Evolutionary conservation across 2,329 filamentous ascomycete genomes (phyloP), one percentile per base, ranked within the genome.

Genomic region (Ophiosphaerella herpotricha): DNA sequence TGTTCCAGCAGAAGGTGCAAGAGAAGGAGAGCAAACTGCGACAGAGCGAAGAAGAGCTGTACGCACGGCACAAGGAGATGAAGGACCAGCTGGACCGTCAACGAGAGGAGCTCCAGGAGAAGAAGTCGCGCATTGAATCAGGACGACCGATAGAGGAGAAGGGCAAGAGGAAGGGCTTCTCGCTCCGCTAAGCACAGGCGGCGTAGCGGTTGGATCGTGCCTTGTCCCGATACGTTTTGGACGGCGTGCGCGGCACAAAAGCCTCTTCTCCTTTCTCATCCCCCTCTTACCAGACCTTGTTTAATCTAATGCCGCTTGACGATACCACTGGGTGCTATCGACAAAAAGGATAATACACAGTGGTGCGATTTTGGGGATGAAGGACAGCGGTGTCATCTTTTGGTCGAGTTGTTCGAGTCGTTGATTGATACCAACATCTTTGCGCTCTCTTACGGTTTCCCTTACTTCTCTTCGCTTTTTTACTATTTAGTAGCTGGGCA

Each of bases 1-100:
- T 99, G 65, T 99, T 99, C 91, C 94, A 97, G 77, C 94, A 99
- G 77, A 99, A 99, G 88, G 94, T 99, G 29, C 87, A 91, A 62
- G 94, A 99, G 78, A 99, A 99, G 83, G 94, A 99, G 80, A 96
- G 91, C 85, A 99, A 99, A 81, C 82, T 99, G 75, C 96, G 96
- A 82, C 94, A 97, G 81, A 96, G 91, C 82, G 94, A 99, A 78
- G 94, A 99, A 77, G 94, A 99, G 82, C 82, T 99, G 51, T 97
- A 97, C 73, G 92, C 94, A 62, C 89, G 94, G 67, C 94, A 99
- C 82, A 88, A 93, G 74, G 94, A 99, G 82, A 99, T 99, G 94
- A 99, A 97, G 84, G 94, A 99, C 74, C 93, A 97, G 77, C 85
- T 99, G 68, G 94, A 99, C 72, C 87, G 92, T 74, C 93, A 97